These are phyloP conservation scores for Psilocybe tampanensis DNA, from an alignment of 768 basidiomycete genomes.

Conservation along the genomic window DNA sequence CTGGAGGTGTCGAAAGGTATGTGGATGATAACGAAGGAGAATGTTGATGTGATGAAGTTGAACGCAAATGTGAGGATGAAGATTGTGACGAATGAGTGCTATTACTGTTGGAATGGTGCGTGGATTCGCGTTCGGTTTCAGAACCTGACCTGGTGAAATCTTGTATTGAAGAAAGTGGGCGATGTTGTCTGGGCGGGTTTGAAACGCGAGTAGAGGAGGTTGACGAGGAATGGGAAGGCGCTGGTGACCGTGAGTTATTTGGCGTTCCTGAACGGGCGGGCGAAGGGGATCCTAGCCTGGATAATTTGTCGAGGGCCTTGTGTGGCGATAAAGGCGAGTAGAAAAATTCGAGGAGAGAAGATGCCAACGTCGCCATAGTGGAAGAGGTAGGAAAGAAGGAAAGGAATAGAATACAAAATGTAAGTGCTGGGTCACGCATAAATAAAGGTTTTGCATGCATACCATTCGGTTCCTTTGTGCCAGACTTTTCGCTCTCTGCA, in stretches of 20 bases:
- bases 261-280: constrained; percentile 36
- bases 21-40: constrained; percentile 20
- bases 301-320: constrained; percentile 72
- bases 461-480: constrained; percentile 77
- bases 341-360: constrained; percentile 30
- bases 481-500: constrained; percentile 71
- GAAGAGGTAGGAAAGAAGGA: constrained; percentile 18
- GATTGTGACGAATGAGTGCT: constrained; percentile 29
- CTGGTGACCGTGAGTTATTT: constrained; percentile 29
- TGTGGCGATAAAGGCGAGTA: constrained; percentile 25
- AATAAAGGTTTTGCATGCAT: constrained; percentile 29
- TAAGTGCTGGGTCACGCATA: constrained; percentile 13
- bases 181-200: constrained; percentile 32
- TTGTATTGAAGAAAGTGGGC: constrained; percentile 27
- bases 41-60: constrained; percentile 20
- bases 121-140: constrained; percentile 78
- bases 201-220: constrained; percentile 33
- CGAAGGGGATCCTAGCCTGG: constrained; percentile 58
- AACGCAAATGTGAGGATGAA: constrained; percentile 21
- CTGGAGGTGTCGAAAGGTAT: constrained; percentile 17
- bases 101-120: constrained; percentile 31
- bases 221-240: constrained; percentile 38
- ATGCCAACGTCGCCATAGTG: constrained; percentile 27
- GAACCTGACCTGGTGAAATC: constrained; percentile 63
- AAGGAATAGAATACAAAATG: constrained; percentile 4